Evolutionary conservation across 306 rosid species (phyloP).

Genomic region (Coriaria nepalensis): DNA sequence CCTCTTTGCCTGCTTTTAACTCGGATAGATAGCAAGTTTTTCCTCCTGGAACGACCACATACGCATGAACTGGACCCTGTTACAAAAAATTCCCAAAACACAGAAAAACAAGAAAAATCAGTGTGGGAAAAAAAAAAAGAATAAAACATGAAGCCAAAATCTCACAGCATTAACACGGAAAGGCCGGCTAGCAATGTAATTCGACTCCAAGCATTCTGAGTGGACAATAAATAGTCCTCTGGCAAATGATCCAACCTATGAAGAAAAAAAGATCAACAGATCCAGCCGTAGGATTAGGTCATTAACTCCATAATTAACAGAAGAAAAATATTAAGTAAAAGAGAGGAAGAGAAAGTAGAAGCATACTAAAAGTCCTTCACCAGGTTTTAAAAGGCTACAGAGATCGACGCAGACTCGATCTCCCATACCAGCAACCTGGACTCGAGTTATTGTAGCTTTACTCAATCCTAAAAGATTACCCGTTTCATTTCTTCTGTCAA

Average conservation of each 20-base stretch:
- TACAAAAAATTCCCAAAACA: too few relatives aligned
- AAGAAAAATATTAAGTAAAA: background rate
- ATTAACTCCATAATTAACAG: too few relatives aligned
- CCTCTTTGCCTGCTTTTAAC: slow-evolving; percentile 72
- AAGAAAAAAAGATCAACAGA: too few relatives aligned
- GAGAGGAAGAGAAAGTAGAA: slow-evolving; percentile 11
- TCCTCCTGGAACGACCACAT: slow-evolving; percentile 76
- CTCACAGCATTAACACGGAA: slow-evolving; percentile 91
- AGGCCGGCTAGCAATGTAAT: slow-evolving; percentile 86
- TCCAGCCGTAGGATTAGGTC: too few relatives aligned
- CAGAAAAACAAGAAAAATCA: too few relatives aligned
- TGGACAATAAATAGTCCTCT: slow-evolving; percentile 83
- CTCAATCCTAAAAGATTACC: slow-evolving; percentile 52
- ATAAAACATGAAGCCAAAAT: slow-evolving; percentile 4
- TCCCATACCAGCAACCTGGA: slow-evolving; percentile 76
- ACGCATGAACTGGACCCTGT: slow-evolving; percentile 86
- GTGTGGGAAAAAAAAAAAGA: too few relatives aligned
- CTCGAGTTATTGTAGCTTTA: slow-evolving; percentile 52
- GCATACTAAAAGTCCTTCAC: slow-evolving; percentile 88
- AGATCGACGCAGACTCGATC: slow-evolving; percentile 96
- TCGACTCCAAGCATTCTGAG: slow-evolving; percentile 89
- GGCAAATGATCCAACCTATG: slow-evolving; percentile 87
- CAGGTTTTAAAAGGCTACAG: slow-evolving; percentile 77
- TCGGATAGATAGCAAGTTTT: slow-evolving; percentile 81
- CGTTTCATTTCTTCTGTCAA: slow-evolving; percentile 63